Evolutionary conservation across 768 basidiomycete species (phyloP), one percentile per base, ranked within the genome.

Genomic region (Chalciporus pseudorubinellus): DNA sequence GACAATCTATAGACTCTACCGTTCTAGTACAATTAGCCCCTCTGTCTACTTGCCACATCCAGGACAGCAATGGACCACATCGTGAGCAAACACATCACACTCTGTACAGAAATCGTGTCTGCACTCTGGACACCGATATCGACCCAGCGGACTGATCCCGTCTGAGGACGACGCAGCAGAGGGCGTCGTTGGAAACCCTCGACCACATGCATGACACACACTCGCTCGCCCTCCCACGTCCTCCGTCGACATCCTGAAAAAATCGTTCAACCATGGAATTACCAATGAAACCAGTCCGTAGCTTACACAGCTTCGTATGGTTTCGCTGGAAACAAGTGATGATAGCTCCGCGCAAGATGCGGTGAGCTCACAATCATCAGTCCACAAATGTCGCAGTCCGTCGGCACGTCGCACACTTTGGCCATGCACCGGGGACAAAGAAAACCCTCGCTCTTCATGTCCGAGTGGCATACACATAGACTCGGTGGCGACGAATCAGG

Each of bases 331-430:
- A 99, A 98, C 39, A 99, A 68, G 66, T 95, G 94, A 58, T 94
- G 89, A 66, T 95, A 95, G 63, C 95, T 98, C 60, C 97, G 77
- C 31, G 97, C 97, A 49, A 99, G 77, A 75, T 98, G 97, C 13
- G 97, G 95, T 44, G 93, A 93, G 69, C 90, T 94, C 55, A 99
- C 97, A 58, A 99, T 92, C 89, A 98, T 97, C 59, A 99, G 74
- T 8, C 92, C 92, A 60, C 97, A 99, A 28, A 98, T 87, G 68
- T 95, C 89, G 66, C 97, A 99, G 66, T 98, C 97, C 9, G 95
- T 98, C 33, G 97, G 97, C 6, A 98, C 92, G 63, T 98, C 95
- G 77, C 97, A 99, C 29, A 98, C 80, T 77, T 95, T 92, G 34
- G 90, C 84, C 50, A 85, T 78, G 64, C 97, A 99, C 31, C 97